phyloP scores from a whole-genome alignment of 371 early-diverging fungal species.

The Rhizomucor pusillus region DNA sequence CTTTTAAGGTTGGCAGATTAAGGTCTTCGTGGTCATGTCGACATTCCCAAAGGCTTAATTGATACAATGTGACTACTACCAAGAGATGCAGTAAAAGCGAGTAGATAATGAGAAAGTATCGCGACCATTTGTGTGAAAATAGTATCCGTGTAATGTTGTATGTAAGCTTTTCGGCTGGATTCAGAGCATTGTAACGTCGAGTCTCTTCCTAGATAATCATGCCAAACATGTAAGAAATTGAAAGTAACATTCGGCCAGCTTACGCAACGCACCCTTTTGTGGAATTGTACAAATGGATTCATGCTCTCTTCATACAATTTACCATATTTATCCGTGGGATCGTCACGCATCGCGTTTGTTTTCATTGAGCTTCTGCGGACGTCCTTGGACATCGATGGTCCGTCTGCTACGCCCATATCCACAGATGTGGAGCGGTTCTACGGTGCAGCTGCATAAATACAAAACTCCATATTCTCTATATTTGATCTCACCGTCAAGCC shows the following conservation, averaged over 20 bases:
- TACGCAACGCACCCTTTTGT: constrained; percentile 51
- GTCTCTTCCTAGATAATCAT: constrained; percentile 53
- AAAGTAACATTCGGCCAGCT: background rate
- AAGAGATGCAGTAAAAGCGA: constrained; percentile 72
- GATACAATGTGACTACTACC: constrained; percentile 72
- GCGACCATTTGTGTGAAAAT: constrained; percentile 71
- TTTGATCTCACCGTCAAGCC: constrained; percentile 23
- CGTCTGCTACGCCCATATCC: constrained; percentile 12
- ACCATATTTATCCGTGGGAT: constrained; percentile 68
- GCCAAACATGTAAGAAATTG: background rate
- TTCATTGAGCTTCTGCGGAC: constrained; percentile 10
- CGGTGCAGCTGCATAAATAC: background rate
- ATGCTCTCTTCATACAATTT: constrained; percentile 80
- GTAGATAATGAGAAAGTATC: constrained; percentile 73
- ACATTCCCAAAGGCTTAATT: constrained; percentile 69
- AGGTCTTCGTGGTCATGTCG: constrained; percentile 60
- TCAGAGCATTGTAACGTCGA: constrained; percentile 70
- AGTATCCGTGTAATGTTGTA: constrained; percentile 64
- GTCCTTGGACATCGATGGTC: constrained; percentile 11
- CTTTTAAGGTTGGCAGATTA: constrained; percentile 33
- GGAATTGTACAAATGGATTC: constrained; percentile 88
- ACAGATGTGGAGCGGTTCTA: constrained; percentile 20
- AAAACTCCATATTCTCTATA: background rate
- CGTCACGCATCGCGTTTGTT: constrained; percentile 18
- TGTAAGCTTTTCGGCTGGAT: constrained; percentile 74